Percentiles rank a stretch among this genome's conserved stretches.
Conservation (phyloP, 306 rosid species). For the Sesbania bispinosa region DNA sequence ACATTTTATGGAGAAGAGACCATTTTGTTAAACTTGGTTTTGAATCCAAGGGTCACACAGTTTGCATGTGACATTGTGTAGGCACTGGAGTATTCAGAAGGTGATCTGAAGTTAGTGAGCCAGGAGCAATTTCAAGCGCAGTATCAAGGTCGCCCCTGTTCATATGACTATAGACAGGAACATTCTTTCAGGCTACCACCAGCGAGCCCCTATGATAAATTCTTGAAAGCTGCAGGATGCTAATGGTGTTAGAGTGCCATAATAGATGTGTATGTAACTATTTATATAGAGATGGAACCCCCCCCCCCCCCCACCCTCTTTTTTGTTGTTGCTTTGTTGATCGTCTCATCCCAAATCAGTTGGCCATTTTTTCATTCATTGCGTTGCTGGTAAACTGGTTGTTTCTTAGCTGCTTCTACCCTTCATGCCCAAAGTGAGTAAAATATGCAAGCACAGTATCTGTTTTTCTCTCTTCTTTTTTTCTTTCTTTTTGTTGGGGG, state of each 20-base stretch:
- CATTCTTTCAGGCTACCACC: conserved; percentile 73
- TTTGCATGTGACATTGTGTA: conserved; percentile 30
- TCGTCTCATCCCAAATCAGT: not conserved
- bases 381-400: conserved; percentile 9
- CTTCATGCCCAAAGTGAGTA: conserved; percentile 5
- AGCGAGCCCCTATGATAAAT: conserved; percentile 86
- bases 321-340: not conserved
- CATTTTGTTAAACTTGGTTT: not conserved
- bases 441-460: not conserved
- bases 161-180: conserved; percentile 46
- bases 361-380: conserved; percentile 38
- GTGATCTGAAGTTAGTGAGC: conserved; percentile 40
- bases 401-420: conserved; percentile 17
- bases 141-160: conserved; percentile 45
- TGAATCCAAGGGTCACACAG: not conserved
- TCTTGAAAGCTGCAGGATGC: conserved; percentile 92
- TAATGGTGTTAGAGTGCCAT: conserved; percentile 22
- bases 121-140: conserved; percentile 37
- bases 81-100: conserved; percentile 49
- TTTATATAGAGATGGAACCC: conserved; percentile 6
- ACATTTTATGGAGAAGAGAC: not conserved
- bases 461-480: not conserved
- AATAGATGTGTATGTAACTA: conserved; percentile 17
- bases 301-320: not conserved
- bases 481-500: not conserved